Evolutionary conservation across 1,284 basidiomycete genomes (phyloP), one percentile per base, ranked within the genome.

Genomic region (Boletus sp.): DNA sequence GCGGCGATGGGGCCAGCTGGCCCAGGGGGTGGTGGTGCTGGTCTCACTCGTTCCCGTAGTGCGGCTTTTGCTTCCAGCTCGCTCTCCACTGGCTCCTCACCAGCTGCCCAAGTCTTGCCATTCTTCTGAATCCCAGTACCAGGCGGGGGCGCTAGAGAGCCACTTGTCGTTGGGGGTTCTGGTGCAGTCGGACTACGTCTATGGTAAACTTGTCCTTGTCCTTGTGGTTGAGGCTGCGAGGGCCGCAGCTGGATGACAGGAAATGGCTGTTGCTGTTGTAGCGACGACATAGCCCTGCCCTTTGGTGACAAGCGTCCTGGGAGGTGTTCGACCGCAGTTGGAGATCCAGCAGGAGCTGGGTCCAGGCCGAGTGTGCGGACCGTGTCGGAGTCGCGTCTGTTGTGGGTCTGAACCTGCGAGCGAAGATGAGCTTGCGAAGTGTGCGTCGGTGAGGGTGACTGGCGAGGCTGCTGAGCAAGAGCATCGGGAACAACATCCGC

Each of bases 321-420:
- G 14, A 61, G 44, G 35, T 61, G 57, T 27, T 76, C 74, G 6
- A 72, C 64, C 2, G 62, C 64, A 4, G 73, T 76, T 1, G 75
- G 73, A 20, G 72, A 75, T 40, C 57, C 60, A 36, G 61, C 50
- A 38, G 56, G 41, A 26, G 46, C 62, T 50, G 53, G 44, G 27
- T 57, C 61, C 19, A 61, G 54, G 54, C 58, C 60, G 8, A 65
- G 62, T 5, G 74, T 75, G 22, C 82, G 82, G 23, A 88, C 66
- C 0, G 86, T 88, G 53, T 89, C 85, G 0, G 86, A 88, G 51
- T 88, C 84, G 22, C 78, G 77, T 46, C 86, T 79, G 56, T 72
- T 75, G 59, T 88, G 84, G 0, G 56, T 59, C 41, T 61, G 63
- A 40, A 64, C 42, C 3, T 55, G 64, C 19, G 48, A 61, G 54